A percentile compares a stretch with the other conserved stretches of the same genome.
These are phyloP conservation scores for Thermomyces lanuginosus DNA, from an alignment of 2,329 filamentous ascomycete species.

Conservation along the genomic window DNA sequence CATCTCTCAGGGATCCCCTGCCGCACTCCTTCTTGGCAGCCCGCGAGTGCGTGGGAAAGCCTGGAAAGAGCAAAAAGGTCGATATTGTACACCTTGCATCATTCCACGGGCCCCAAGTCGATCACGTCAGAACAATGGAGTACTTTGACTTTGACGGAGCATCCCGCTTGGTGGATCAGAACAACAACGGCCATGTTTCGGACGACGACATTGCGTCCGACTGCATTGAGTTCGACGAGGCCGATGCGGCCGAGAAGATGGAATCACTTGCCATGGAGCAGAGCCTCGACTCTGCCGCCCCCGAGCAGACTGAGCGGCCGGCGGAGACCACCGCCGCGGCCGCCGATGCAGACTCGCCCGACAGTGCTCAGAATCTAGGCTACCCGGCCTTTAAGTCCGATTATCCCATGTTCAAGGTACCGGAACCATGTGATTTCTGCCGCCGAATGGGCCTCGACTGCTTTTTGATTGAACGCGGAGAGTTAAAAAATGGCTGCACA, in stretches of 20 bases:
- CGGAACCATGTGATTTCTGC: conserved; percentile 32
- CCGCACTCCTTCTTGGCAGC: not conserved
- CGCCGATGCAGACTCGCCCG: conserved; percentile 10
- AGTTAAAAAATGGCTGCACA: conserved; percentile 30
- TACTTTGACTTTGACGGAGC: conserved; percentile 34
- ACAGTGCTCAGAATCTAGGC: too few species aligned
- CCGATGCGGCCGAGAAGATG: conserved; percentile 20
- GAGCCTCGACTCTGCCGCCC: conserved; percentile 13
- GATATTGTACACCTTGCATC: too few species aligned
- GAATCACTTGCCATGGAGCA: conserved; percentile 28
- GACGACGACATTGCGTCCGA: conserved; percentile 26
- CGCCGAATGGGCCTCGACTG: conserved; percentile 31
- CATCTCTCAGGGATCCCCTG: not conserved
- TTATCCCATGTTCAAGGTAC: conserved; percentile 29
- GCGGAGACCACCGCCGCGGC: conserved; percentile 10
- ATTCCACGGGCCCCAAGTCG: not conserved
- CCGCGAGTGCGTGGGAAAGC: too few species aligned
- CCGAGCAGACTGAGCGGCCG: conserved; percentile 3
- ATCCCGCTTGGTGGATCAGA: conserved; percentile 18
- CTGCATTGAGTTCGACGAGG: conserved; percentile 22
- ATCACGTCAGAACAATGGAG: conserved; percentile 19
- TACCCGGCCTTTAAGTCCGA: conserved; percentile 10
- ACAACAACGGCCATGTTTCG: conserved; percentile 9
- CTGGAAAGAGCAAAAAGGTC: too few species aligned
- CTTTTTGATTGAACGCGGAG: conserved; percentile 29